phyloP scores from a whole-genome alignment of 805 yeast genomes.

The Metschnikowia continentalis region DNA sequence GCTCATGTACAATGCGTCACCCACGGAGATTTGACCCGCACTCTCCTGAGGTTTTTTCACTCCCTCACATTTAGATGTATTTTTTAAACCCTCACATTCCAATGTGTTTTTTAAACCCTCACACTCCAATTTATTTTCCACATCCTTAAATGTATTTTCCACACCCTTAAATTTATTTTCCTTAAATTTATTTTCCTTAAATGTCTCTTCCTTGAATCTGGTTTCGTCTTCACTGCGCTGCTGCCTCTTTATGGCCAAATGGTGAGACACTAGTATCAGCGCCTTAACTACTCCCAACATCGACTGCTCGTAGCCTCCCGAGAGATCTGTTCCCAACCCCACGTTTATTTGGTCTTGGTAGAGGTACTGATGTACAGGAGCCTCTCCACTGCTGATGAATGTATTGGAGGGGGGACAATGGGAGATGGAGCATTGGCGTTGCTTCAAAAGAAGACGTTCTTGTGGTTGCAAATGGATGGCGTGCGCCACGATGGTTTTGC shows the following conservation, averaged over 20 bases:
- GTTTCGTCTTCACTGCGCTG: too few relatives aligned
- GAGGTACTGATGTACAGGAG: constrained; percentile 58
- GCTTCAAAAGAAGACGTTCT: constrained; percentile 57
- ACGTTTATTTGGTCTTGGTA: constrained; percentile 67
- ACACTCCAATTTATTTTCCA: too few relatives aligned
- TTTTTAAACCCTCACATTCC: too few relatives aligned
- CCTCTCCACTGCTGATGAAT: constrained; percentile 85
- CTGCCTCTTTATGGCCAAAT: constrained; percentile 27
- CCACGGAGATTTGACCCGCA: constrained; percentile 14
- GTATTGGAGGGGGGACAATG: constrained; percentile 95
- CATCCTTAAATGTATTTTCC: too few relatives aligned
- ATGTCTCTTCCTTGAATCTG: too few relatives aligned
- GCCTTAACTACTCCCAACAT: constrained; percentile 33
- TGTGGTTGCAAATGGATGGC: constrained; percentile 69
- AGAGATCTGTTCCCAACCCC: constrained; percentile 51
- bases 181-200: too few relatives aligned
- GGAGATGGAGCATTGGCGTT: constrained; percentile 63
- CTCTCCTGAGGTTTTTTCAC: too few relatives aligned
- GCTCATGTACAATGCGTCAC: constrained; percentile 74
- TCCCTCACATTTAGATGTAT: too few relatives aligned
- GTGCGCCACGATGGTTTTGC: constrained; percentile 80
- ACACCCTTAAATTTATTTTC: too few relatives aligned
- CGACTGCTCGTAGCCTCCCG: constrained; percentile 41
- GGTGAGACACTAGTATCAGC: constrained; percentile 39
- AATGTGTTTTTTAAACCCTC: too few relatives aligned